Evolutionary conservation across 2,329 filamentous ascomycete genomes (phyloP).

Genomic region (Aspergillus arachidicola): DNA sequence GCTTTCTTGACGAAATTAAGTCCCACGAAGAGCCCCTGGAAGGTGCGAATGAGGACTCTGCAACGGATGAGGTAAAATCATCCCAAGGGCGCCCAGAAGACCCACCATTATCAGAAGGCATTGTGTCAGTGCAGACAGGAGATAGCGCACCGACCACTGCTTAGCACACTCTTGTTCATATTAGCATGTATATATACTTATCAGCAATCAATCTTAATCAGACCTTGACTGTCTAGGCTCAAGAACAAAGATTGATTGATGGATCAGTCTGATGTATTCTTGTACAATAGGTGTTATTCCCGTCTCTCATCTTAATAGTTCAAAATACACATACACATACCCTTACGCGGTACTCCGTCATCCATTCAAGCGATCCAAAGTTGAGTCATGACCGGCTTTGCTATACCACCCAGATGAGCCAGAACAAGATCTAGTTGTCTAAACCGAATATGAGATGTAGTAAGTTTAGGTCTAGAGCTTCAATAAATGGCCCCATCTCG

Average conservation of each 20-base stretch:
- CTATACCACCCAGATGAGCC: not conserved
- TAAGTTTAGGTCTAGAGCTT: not conserved
- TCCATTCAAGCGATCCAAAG: not conserved
- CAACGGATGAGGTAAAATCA: not conserved
- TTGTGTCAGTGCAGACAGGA: too few relatives aligned
- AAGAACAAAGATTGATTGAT: not conserved
- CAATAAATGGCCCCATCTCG: not conserved
- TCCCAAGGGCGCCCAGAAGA: not conserved
- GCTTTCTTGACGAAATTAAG: constrained; percentile 36
- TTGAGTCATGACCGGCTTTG: not conserved
- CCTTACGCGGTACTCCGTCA: not conserved
- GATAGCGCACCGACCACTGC: not conserved
- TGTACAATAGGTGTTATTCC: not conserved
- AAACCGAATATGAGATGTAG: not conserved
- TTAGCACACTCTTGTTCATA: not conserved
- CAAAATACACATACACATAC: not conserved
- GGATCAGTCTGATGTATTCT: not conserved
- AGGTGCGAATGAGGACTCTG: not conserved
- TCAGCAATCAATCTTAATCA: not conserved
- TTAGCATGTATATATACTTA: not conserved
- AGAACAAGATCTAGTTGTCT: not conserved
- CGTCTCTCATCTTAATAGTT: not conserved
- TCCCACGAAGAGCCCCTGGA: not conserved
- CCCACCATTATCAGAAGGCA: not conserved
- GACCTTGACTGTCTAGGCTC: not conserved